Evolutionary conservation across 768 basidiomycete genomes (phyloP), one percentile per base, ranked within the genome.

Genomic region (Mycena venus): DNA sequence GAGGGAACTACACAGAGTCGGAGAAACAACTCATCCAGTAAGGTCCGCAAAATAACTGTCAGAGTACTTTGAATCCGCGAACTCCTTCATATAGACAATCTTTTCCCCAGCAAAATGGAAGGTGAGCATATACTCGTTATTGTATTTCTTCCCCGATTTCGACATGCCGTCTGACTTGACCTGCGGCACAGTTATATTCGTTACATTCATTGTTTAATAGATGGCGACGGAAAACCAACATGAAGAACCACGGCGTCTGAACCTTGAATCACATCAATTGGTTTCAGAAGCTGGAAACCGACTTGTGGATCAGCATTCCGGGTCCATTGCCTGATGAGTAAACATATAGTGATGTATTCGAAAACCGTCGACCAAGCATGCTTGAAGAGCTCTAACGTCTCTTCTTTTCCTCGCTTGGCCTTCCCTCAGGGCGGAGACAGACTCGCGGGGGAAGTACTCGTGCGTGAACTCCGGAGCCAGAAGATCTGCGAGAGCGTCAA

Each of bases 71-170:
- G 76, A 70, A 38, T 79, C 78, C 7, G 68, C 63, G 42, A 77
- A 79, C 49, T 77, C 74, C 23, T 65, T 69, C 34, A 73, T 56
- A 5, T 68, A 68, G 61, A 63, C 44, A 44, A 79, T 77, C 58
- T 70, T 67, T 58, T 75, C 62, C 2, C 49, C 53, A 17, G 68
- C 42, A 31, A 74, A 77, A 2, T 67, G 68, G 70, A 79, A 74
- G 15, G 73, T 75, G 42, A 74, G 71, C 15, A 71, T 74, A 64
- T 79, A 79, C 44, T 79, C 78, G 56, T 69, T 74, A 19, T 59
- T 65, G 40, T 68, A 68, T 59, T 56, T 21, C 40, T 44, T 58
- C 29, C 67, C 67, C 0, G 55, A 68, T 36, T 68, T 68, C 8
- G 55, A 44, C 25, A 44, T 42, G 1, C 67, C 67, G 12, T 56